Base-by-base conservation (phyloP, 305 asterid species). In the Fraxinus albicans region DNA sequence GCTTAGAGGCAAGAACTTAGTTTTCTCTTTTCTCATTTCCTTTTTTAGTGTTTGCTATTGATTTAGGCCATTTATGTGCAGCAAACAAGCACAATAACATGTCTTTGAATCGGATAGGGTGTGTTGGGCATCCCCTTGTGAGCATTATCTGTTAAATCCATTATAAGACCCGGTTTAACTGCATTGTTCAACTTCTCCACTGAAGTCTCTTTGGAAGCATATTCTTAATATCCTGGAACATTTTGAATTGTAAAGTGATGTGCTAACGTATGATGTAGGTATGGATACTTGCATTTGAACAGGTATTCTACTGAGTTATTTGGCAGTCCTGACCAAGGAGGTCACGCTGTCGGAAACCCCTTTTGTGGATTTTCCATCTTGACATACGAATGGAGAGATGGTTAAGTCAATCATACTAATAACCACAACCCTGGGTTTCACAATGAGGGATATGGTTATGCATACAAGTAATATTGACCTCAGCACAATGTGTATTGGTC, bases 1-100 rank as follows among this genome's bases (percentile, higher is more conserved):
- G 93, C 92, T 93, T 96, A 79, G 95, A 96, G 99, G 99, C 89
- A 93, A 88, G 88, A 79, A 77, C 83, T 81, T 29, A 29, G 31
- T 29, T 29, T 29, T 29, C 31, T 29, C 31, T 29, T 29, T 75
- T 69, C 27, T 79, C 77, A 42, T 27, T 80, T 72, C 76, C 40
- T 86, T 82, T 79, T 29, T 85, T 77, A 0, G 38, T 75, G 47
- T 80, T 80, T 31, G 17, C 83, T 76, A 67, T 63, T 75, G 79
- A 76, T 77, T 85, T 55, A 50, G 75, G 76, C 44, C 60, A 70
- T 78, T 69, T 58, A 5, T 67, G 35, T 80, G 70, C 72, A 75
- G 81, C 77, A 33, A 50, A 2, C 72, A 73, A 34, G 63, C 77
- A 42, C 70, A 21, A 27, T 76, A 53, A 67, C 17, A 27, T 9